Evolutionary conservation across 805 yeast species (phyloP).

Genomic region (Candida tibetensis): DNA sequence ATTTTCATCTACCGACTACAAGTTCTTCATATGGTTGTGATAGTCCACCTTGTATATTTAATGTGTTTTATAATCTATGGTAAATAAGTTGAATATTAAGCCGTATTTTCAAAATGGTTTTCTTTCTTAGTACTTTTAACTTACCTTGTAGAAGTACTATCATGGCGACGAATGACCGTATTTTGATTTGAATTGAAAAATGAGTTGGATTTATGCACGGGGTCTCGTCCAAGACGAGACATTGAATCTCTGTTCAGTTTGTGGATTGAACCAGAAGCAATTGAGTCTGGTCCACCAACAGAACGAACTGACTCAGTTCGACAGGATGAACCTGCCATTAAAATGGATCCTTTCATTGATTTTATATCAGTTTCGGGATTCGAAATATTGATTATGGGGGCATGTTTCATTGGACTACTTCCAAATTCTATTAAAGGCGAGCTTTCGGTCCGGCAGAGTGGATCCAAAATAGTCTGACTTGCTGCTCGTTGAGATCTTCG

Average conservation of each 20-base stretch:
- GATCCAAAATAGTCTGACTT: slow-evolving; percentile 7
- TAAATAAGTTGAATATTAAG: too few species aligned
- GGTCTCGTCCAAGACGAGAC: neutral
- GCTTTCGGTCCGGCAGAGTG: too few species aligned
- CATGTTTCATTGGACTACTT: neutral
- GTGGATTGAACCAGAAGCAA: neutral
- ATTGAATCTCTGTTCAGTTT: too few species aligned
- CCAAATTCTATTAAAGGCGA: neutral
- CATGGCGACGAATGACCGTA: too few species aligned
- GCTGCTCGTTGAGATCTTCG: slow-evolving; percentile 4
- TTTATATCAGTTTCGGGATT: slow-evolving; percentile 14
- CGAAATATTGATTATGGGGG: neutral
- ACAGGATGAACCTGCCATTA: slow-evolving; percentile 6
- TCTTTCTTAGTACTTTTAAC: too few species aligned
- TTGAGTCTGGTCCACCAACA: neutral
- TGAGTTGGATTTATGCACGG: neutral
- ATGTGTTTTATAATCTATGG: neutral
- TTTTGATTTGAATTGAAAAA: neutral
- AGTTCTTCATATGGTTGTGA: too few species aligned
- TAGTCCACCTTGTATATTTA: neutral
- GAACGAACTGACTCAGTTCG: slow-evolving; percentile 2
- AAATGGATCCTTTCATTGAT: slow-evolving; percentile 23
- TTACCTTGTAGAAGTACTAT: too few species aligned
- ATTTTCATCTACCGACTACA: too few species aligned
- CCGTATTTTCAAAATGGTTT: too few species aligned